Evolutionary conservation across 208 protist species (phyloP), one percentile per base, ranked within the genome.

Genomic region (Acanthamoeba royreba): DNA sequence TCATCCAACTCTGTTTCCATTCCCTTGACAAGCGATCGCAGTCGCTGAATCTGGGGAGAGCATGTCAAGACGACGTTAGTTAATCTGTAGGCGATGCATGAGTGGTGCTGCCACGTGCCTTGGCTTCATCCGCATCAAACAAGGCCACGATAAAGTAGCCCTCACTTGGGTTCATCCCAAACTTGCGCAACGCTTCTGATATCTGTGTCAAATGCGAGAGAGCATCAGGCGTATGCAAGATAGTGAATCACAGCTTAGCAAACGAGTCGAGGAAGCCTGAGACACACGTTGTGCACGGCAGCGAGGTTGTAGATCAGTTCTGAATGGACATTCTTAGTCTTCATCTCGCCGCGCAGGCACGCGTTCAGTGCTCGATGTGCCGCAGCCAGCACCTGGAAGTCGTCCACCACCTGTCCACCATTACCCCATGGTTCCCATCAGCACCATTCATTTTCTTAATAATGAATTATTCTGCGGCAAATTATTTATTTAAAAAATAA

Each of bases 261-360:
- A n/a, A 35, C 7, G 42, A n/a, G 53, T 4, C 3, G 13, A 1
- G n/a, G 9, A 77, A 9, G 40, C 25, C 33, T 38, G 81, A 89
- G 25, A 42, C 86, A 31, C 35, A 92, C 87, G 58, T 92, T 11
- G 3, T 92, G 87, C 19, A 11, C 33, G 8, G 15, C 87, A 35
- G 31, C 28, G 38, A 92, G 49, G 61, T 9, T 19, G 61, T 79
- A 35, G 17, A 92, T 13, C 7, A 92, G 87, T 58, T 92, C 87
- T 4, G 87, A 92, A 42, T 92, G 87, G 15, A 92, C 13, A 40
- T 92, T 92, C 38, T 92, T 92, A 22, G 87, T 92, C 2, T 35
- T 25, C 55, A 92, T 45, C 22, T 42, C 77, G 9, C 87, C 87
- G 15, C 35, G 13, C 28, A 15, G 19, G 33, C 77, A 19, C 2